phyloP scores from a whole-genome alignment of 2,329 filamentous ascomycete genomes.

The Rutstroemia sp. region DNA sequence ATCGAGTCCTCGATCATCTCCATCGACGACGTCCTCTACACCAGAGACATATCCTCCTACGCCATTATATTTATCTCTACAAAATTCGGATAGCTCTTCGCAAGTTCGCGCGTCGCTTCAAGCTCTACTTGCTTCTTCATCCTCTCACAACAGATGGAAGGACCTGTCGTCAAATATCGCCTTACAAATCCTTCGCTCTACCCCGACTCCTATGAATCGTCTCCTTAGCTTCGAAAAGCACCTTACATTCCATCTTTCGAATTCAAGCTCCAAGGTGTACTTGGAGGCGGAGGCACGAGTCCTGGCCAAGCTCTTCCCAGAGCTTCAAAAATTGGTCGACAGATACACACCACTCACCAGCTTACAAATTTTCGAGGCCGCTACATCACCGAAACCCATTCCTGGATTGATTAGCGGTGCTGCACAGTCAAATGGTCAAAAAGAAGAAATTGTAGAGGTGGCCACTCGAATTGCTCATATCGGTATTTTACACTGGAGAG shows the following conservation, averaged over 20 bases:
- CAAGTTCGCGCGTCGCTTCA: conserved; percentile 25
- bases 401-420: background rate
- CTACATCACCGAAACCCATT: conserved; percentile 21
- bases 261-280: conserved; percentile 23
- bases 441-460: conserved; percentile 50
- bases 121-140: conserved; percentile 26
- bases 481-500: conserved; percentile 79
- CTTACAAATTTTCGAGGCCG: conserved; percentile 29
- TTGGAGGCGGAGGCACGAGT: conserved; percentile 25
- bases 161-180: conserved; percentile 23
- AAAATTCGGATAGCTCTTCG: conserved; percentile 18
- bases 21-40: conserved; percentile 24
- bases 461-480: conserved; percentile 76
- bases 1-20: conserved; percentile 27
- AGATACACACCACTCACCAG: conserved; percentile 26
- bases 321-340: conserved; percentile 25
- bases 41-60: conserved; percentile 22
- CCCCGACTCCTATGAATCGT: conserved; percentile 23
- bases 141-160: conserved; percentile 24
- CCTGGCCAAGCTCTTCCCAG: conserved; percentile 21
- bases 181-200: conserved; percentile 29
- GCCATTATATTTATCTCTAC: conserved; percentile 22
- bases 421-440: conserved; percentile 9
- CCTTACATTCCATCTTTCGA: conserved; percentile 27
- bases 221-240: conserved; percentile 27